These are phyloP conservation scores for Penicillium sp. DNA, from an alignment of 2,329 filamentous ascomycete species.

Conservation along the genomic window DNA sequence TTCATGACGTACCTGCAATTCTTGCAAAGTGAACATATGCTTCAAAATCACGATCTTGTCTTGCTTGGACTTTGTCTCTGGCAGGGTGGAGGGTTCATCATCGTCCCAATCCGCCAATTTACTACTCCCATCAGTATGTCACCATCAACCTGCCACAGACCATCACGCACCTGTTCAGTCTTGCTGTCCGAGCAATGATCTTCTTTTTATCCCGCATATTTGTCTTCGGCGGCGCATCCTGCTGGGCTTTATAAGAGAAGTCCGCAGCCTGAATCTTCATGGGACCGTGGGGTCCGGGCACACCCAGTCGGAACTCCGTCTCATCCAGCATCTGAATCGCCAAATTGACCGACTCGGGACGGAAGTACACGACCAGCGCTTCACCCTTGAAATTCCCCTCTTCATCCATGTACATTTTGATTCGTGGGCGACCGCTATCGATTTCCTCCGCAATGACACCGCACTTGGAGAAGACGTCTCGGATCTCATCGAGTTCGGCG, in stretches of 20 bases:
- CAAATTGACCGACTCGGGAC: constrained; percentile 82
- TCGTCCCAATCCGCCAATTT: constrained; percentile 96
- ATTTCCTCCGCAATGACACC: constrained; percentile 94
- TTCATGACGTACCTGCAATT: constrained; percentile 61
- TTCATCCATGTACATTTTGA: constrained; percentile 88
- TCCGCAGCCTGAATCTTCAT: constrained; percentile 86
- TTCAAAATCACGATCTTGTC: constrained; percentile 85
- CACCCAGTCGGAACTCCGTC: constrained; percentile 69
- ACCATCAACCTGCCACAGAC: background rate
- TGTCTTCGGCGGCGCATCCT: constrained; percentile 60
- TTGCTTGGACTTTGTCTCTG: constrained; percentile 59
- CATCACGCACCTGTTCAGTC: constrained; percentile 64
- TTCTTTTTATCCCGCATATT: constrained; percentile 75
- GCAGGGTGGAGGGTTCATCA: constrained; percentile 67
- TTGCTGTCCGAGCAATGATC: constrained; percentile 87
- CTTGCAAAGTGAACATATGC: constrained; percentile 86
- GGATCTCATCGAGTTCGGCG: constrained; percentile 75
- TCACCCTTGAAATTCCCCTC: constrained; percentile 89
- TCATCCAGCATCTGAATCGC: constrained; percentile 56
- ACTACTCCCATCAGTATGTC: constrained; percentile 47
- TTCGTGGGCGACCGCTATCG: constrained; percentile 80
- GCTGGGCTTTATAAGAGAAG: constrained; percentile 84
- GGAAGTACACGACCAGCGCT: constrained; percentile 90
- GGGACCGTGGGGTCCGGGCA: constrained; percentile 54
- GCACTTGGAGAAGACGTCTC: constrained; percentile 80